phyloP scores from a whole-genome alignment of 2,329 filamentous ascomycete species.

The Fusarium ambrosium region DNA sequence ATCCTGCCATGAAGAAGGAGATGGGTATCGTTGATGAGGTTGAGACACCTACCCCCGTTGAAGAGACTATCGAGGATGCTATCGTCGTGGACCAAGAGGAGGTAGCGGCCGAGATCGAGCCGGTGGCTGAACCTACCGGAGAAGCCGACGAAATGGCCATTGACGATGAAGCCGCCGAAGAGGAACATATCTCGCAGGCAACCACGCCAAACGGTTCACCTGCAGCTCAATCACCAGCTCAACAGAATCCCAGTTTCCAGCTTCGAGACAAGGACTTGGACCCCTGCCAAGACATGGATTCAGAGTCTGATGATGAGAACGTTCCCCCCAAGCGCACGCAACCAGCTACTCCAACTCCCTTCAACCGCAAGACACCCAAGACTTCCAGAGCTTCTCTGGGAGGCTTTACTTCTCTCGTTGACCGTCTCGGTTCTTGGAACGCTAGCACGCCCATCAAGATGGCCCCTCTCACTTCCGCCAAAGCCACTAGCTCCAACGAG shows the following conservation, averaged over 20 bases:
- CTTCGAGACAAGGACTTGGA: conserved; percentile 64
- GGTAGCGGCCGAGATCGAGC: not conserved
- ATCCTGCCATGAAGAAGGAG: conserved; percentile 55
- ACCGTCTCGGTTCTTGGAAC: conserved; percentile 73
- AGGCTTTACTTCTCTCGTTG: conserved; percentile 75
- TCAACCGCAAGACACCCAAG: conserved; percentile 42
- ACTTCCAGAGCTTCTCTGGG: conserved; percentile 50
- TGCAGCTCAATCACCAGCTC: conserved; percentile 28
- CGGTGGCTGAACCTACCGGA: conserved; percentile 25
- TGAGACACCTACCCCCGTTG: conserved; percentile 15
- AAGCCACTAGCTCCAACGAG: conserved; percentile 56
- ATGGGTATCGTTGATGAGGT: conserved; percentile 50
- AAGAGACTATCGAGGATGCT: conserved; percentile 12
- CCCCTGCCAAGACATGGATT: conserved; percentile 59
- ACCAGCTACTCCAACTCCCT: conserved; percentile 60
- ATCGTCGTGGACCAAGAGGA: conserved; percentile 6
- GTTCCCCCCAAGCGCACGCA: conserved; percentile 48
- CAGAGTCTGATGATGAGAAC: conserved; percentile 68
- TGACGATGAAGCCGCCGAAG: conserved; percentile 34
- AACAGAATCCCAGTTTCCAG: conserved; percentile 48
- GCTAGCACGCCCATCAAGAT: conserved; percentile 64
- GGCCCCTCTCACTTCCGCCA: conserved; percentile 39
- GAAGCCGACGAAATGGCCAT: conserved; percentile 45
- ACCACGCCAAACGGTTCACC: conserved; percentile 1
- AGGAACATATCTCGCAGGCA: conserved; percentile 28